These are phyloP conservation scores for Coelastrella sp. DNA, from an alignment of 139 green algal species.

Conservation along the genomic window DNA sequence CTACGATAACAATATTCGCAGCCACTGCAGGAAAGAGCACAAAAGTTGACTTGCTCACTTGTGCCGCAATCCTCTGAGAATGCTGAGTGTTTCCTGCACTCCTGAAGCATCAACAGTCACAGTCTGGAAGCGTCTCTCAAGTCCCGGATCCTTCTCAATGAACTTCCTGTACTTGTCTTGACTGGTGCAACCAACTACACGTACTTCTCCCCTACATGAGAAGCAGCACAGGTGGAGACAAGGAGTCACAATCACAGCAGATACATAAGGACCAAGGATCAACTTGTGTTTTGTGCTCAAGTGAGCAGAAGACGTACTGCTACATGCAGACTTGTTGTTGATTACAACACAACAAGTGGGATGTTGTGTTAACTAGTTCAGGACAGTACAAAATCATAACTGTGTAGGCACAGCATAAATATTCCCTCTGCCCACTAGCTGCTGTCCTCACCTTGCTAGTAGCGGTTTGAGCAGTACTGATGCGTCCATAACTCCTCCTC, in stretches of 20 bases:
- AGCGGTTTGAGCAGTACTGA: constrained; percentile 97
- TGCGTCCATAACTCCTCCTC: constrained; percentile 90
- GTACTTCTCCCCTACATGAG: constrained; percentile 84
- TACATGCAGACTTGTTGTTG: neutral
- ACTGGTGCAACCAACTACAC: constrained; percentile 95
- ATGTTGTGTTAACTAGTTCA: neutral
- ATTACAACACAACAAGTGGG: neutral
- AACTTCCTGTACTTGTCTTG: constrained; percentile 96
- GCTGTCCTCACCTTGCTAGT: constrained; percentile 59
- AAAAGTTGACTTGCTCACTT: constrained; percentile 48
- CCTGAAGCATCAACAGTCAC: constrained; percentile 55
- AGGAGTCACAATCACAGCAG: no score
- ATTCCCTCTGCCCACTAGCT: neutral
- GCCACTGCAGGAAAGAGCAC: no score
- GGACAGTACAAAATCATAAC: neutral
- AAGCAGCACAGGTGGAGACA: neutral
- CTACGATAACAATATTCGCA: no score
- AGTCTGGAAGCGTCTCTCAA: constrained; percentile 95
- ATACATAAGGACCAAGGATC: no score
- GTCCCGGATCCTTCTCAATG: constrained; percentile 98
- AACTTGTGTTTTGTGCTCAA: neutral
- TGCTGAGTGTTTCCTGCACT: constrained; percentile 90
- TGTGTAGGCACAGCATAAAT: neutral
- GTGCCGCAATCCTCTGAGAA: constrained; percentile 92
- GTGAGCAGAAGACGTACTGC: no score